Conservation (phyloP, 352 stramenopile genomes). For the Phytophthora pinifolia region DNA sequence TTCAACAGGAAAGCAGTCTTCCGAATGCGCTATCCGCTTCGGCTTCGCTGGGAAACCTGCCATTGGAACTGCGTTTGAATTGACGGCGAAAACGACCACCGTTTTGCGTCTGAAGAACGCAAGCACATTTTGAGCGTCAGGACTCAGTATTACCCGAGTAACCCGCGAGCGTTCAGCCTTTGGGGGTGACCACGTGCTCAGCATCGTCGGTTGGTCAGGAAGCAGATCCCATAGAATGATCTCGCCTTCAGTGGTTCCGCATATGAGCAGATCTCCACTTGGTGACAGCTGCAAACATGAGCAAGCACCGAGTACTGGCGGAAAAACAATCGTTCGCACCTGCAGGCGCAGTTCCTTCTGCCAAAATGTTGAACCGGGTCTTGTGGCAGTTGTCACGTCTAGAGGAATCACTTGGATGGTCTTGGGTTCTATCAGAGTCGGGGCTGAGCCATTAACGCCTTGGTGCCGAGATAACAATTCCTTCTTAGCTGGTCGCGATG, state of each 20-base stretch:
- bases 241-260: slow-evolving; percentile 37
- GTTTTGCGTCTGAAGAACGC: slow-evolving; percentile 33
- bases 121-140: slow-evolving; percentile 29
- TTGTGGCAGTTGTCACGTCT: background rate
- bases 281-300: slow-evolving; percentile 38
- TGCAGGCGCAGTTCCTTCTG: slow-evolving; percentile 21
- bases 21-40: slow-evolving; percentile 26
- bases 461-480: background rate
- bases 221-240: slow-evolving; percentile 38
- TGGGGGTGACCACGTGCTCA: slow-evolving; percentile 22
- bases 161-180: slow-evolving; percentile 33
- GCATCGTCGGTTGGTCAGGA: slow-evolving; percentile 16
- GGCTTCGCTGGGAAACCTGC: slow-evolving; percentile 5
- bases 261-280: slow-evolving; percentile 25
- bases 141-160: slow-evolving; percentile 28
- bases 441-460: background rate
- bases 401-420: slow-evolving; percentile 5
- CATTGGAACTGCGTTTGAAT: slow-evolving; percentile 7
- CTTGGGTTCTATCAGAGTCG: slow-evolving; percentile 3
- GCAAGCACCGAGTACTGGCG: slow-evolving; percentile 20
- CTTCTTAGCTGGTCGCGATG: background rate
- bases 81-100: slow-evolving; percentile 2
- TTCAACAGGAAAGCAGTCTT: slow-evolving; percentile 39
- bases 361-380: slow-evolving; percentile 30
- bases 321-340: slow-evolving; percentile 21